Base-by-base conservation (phyloP, 2,329 filamentous ascomycete genomes). In the Apiospora saccharicola region DNA sequence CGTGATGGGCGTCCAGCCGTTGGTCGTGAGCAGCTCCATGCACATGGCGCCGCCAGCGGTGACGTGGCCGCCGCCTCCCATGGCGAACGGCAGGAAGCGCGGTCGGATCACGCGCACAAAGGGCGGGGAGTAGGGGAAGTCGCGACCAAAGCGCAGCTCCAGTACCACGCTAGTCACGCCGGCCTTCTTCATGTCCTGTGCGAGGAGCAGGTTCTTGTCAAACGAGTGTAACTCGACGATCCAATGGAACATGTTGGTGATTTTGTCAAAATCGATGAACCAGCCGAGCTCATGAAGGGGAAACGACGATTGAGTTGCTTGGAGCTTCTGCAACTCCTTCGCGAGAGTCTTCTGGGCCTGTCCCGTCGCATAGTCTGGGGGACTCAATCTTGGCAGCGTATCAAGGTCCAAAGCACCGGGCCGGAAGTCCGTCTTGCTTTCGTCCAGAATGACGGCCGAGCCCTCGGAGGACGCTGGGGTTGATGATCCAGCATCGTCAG, bases 181-280 rank as follows among this genome's bases (percentile, higher is more conserved):
- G 0, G 84, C 85, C 2, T 80, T 77, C 79, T 91, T 90, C 90
- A 98, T 94, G 78, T 98, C 95, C 70, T 88, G 79, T 0, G 93
- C 91, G 0, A 98, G 85, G 0, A 93, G 93, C 0, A 96, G 85
- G 1, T 83, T 80, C 0, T 83, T 75, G 34, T 94, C 92, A 77
- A 98, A 97, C 61, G 92, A 94, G 80, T 98, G 95, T 1, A 98
- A 85, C 80, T 98, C 93, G 7, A 97, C 91, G 72, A 97, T 94
- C 95, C 95, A 97, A 78, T 97, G 94, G 78, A 96, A 98, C 74
- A 95, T 86, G 77, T 95, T 97, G 30, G 84, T 88, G 49, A 95
- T 85, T 69, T 89, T 88, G 7, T 85, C 83, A 68, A 87, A 86
- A 77, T 97, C 89, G 71, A 97, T 91, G 78, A 94, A 94, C 94